Conservation (phyloP, 202 grass and related monocot species). For the Eragrostis tef region DNA sequence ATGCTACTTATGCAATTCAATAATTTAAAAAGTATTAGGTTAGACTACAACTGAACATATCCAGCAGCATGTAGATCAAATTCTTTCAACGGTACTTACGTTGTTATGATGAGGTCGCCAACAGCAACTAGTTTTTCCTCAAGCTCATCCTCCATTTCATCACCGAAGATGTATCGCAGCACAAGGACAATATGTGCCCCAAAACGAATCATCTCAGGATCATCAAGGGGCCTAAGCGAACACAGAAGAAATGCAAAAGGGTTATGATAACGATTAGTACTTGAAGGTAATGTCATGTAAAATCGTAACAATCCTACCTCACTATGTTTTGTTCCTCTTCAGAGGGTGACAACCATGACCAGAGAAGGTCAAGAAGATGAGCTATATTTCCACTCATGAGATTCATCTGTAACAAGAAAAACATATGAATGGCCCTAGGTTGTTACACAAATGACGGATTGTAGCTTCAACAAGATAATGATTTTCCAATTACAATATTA, state of each 20-base stretch:
- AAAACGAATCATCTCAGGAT: constrained; percentile 88
- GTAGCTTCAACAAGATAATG: constrained; percentile 18
- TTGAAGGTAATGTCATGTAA: constrained; percentile 28
- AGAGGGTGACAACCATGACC: constrained; percentile 83
- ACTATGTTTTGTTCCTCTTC: constrained; percentile 67
- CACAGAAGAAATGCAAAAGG: constrained; percentile 33
- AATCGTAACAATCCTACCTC: constrained; percentile 48
- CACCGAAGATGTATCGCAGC: constrained; percentile 73
- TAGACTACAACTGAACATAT: neutral
- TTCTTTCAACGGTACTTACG: constrained; percentile 59
- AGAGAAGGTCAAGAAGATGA: constrained; percentile 87
- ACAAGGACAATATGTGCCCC: constrained; percentile 93
- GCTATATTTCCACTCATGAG: constrained; percentile 84
- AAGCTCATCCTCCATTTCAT: constrained; percentile 77
- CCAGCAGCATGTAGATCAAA: constrained; percentile 5
- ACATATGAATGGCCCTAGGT: constrained; percentile 22
- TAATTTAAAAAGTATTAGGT: neutral
- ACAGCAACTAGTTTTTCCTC: constrained; percentile 79
- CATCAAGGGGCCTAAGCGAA: constrained; percentile 64
- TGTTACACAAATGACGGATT: constrained; percentile 23
- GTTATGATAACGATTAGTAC: constrained; percentile 15
- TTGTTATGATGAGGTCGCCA: constrained; percentile 84
- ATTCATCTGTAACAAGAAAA: constrained; percentile 72
- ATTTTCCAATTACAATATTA: constrained; percentile 12
- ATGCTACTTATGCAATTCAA: neutral